phyloP scores from a whole-genome alignment of 352 stramenopile species.

The Globisporangium megalacanthum region DNA sequence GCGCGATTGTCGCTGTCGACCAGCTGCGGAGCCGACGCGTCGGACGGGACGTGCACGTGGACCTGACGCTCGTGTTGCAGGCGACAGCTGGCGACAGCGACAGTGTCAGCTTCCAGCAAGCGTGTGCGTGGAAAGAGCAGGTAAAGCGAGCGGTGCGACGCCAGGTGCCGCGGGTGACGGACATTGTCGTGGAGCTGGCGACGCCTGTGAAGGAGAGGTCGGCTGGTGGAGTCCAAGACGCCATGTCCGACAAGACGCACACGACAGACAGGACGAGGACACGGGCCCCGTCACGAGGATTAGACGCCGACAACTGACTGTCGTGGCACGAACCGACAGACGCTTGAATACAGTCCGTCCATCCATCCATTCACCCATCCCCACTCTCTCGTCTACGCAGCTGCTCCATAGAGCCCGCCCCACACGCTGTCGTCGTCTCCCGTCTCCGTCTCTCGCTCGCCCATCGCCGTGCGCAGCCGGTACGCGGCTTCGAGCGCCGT shows the following conservation, averaged over 20 bases:
- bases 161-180: slow-evolving; percentile 47
- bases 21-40: slow-evolving; percentile 55
- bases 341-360: too few species aligned
- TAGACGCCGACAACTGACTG: too few species aligned
- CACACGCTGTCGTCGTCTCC: too few species aligned
- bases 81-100: slow-evolving; percentile 8
- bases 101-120: slow-evolving; percentile 23
- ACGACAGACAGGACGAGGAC: slow-evolving; percentile 6
- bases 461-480: slow-evolving; percentile 20
- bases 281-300: not conserved
- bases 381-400: too few species aligned
- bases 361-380: too few species aligned
- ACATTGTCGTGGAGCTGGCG: slow-evolving; percentile 59
- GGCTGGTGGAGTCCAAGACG: not conserved
- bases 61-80: slow-evolving; percentile 46
- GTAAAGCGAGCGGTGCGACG: slow-evolving; percentile 41
- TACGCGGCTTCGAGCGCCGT: slow-evolving; percentile 32
- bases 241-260: slow-evolving; percentile 15
- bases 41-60: slow-evolving; percentile 50
- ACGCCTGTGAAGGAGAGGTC: slow-evolving; percentile 20
- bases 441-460: not conserved
- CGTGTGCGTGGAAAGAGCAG: slow-evolving; percentile 54
- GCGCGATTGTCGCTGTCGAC: slow-evolving; percentile 35
- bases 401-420: not conserved
- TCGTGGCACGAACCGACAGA: too few species aligned